Base-by-base conservation (phyloP, 768 basidiomycete genomes). In the Lepiota venenata region DNA sequence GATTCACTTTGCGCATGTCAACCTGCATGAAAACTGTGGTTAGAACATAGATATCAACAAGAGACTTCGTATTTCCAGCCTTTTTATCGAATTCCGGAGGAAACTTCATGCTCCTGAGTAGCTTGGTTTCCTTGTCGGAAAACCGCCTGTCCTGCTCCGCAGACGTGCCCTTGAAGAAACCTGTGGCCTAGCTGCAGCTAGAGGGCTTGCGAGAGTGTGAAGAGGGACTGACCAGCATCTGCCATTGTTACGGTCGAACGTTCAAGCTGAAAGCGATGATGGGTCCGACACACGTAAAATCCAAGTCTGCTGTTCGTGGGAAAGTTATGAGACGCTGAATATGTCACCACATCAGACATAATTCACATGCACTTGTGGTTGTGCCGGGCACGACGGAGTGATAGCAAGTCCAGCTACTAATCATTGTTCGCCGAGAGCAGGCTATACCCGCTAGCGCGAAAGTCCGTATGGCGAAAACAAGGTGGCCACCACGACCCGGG, bases 1-100 rank as follows among this genome's bases (percentile, higher is more conserved):
- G 63, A 68, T 98, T 97, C 57, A 98, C 93, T 78, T 98, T 95
- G 35, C 91, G 83, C 82, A 95, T 88, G 67, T 98, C 95, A 42
- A 97, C 93, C 91, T 91, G 20, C 11, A 25, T 22, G 25, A 35
- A 15, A 8, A 20, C 21, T 4, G 12, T 9, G 10, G 27, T 35
- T 6, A 27, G 42, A 35, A 25, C 35, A 37, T 18, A 18, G 11
- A 51, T 3, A 20, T 11, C 14, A 47, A 27, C 10, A 11, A 14
- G 25, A 54, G 27, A 47, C 36, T 32, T 16, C 38, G 39, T 20
- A 11, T 50, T n/a, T 32, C 62, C 43, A 52, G 85, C 88, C 81
- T 95, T 97, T 74, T 88, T 87, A 47, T 91, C 86, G 62, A 95
- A 97, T 62, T 89, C 82, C 0, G 87, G 66, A 6, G 95, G 94